These are phyloP conservation scores for Borovskyia barvae DNA, from an alignment of 208 protist species.

Conservation along the genomic window DNA sequence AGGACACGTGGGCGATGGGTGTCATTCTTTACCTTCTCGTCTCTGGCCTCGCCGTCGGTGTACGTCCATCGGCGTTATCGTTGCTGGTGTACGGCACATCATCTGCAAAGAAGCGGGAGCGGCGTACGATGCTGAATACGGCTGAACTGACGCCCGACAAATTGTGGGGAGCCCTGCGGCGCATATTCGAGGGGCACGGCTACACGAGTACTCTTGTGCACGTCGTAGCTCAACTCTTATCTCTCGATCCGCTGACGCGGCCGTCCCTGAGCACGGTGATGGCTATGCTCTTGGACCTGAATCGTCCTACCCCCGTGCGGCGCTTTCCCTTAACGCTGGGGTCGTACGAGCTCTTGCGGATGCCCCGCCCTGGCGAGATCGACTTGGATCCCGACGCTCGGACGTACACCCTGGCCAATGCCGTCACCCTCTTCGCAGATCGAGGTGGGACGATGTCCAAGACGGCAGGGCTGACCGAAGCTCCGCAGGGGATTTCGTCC, in stretches of 20 bases:
- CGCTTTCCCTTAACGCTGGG: constrained; percentile 80
- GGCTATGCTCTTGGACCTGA: constrained; percentile 51
- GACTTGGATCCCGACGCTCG: constrained; percentile 41
- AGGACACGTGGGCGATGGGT: constrained; percentile 56
- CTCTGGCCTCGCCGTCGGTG: constrained; percentile 20
- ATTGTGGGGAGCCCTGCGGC: constrained; percentile 37
- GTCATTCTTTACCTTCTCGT: constrained; percentile 52
- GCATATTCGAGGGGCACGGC: constrained; percentile 35
- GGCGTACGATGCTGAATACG: constrained; percentile 71
- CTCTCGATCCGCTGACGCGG: constrained; percentile 58
- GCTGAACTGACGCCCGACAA: constrained; percentile 39
- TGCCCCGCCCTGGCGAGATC: constrained; percentile 33
- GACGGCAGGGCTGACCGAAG: no score
- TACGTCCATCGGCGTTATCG: constrained; percentile 1
- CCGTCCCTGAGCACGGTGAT: constrained; percentile 44
- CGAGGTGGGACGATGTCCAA: no score
- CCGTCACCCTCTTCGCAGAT: constrained; percentile 25
- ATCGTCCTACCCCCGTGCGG: constrained; percentile 48
- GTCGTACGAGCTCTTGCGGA: constrained; percentile 46
- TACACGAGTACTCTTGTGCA: constrained; percentile 53
- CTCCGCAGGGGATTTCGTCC: constrained; percentile 47
- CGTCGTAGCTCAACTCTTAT: constrained; percentile 56
- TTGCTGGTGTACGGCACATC: constrained; percentile 1
- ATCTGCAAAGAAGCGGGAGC: no score
- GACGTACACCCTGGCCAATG: constrained; percentile 46